phyloP scores from a whole-genome alignment of 345 rosid genomes.

The Gossypium turneri region DNA sequence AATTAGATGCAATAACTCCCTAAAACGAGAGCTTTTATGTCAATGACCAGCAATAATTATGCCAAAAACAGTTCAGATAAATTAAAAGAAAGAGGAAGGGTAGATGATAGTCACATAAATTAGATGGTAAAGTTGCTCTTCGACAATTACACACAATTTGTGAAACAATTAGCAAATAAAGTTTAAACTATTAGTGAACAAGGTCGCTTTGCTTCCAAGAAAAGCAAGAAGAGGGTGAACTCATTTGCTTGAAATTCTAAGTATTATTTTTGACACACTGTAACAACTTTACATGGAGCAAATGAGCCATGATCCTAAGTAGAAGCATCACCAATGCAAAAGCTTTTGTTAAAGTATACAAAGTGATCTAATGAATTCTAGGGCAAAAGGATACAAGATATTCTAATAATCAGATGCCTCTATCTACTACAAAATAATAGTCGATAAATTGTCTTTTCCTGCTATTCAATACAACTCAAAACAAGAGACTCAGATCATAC shows the following conservation, averaged over 20 bases:
- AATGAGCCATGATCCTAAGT: not conserved
- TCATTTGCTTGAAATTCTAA: not conserved
- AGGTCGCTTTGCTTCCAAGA: not conserved
- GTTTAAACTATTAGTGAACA: not conserved
- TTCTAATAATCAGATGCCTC: not conserved
- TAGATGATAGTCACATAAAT: not conserved
- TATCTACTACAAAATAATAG: not conserved
- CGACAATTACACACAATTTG: not conserved
- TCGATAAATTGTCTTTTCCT: not conserved
- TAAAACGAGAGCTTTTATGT: not conserved
- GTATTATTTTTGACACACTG: not conserved
- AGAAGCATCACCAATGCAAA: not conserved
- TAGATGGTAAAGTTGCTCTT: not conserved
- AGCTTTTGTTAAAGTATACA: not conserved
- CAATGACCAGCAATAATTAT: not conserved
- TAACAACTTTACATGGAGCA: not conserved
- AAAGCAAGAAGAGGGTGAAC: not conserved
- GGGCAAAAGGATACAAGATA: not conserved
- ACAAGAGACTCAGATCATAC: slow-evolving; percentile 28
- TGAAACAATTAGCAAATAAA: not conserved
- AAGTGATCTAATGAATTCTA: not conserved
- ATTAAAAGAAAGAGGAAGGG: not conserved
- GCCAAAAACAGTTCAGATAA: not conserved
- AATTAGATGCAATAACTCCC: not conserved
- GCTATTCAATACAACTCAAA: slow-evolving; percentile 1